Base-by-base conservation (phyloP, 805 yeast genomes). In the Wickerhamomyces hampshirensis region DNA sequence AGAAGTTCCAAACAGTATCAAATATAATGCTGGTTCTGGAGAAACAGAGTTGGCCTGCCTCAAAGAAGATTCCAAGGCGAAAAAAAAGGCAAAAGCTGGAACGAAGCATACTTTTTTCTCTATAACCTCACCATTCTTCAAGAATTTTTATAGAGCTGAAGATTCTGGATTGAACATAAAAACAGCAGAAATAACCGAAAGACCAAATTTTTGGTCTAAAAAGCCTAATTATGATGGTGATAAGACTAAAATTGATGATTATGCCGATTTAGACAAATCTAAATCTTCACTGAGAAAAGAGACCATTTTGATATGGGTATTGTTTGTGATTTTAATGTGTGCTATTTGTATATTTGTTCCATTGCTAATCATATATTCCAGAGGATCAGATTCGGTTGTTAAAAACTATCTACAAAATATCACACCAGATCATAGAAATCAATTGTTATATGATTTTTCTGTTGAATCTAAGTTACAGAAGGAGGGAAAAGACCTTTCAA, bases 301-400 rank as follows among this genome's bases (percentile, higher is more conserved):
- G 29, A 41, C 40, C 4, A 28, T 49, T 10, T 26, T 38, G 1
- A 46, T 51, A 21, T 51, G 58, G 56, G 24, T 31, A 3, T 32
- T 53, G 13, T 31, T 46, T 30, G 42, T 47, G 3, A 17, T 40
- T 2, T 31, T 53, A 17, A 38, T 51, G 39, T 30, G 36, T 5
- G 12, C 40, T 4, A 11, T 50, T 3, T 48, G 53, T 31, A 27
- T 38, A 0, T 41, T 44, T 18, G 29, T 48, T 27, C 56, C 56
- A 3, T 33, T 48, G 10, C n/a, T 43, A 4, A 45, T 59, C 2
- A 44, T 59, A 3, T 51, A 57, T 17, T 43, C 60, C 1, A 45
- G 54, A 24, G 72, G 71, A 0, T 59, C 66, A 1, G 55, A 48
- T 28, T 18, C 33, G 1, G 36, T 54, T 5, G 58, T 60, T 4